phyloP scores from a whole-genome alignment of 805 yeast species.

The Metschnikowia henanensis region DNA sequence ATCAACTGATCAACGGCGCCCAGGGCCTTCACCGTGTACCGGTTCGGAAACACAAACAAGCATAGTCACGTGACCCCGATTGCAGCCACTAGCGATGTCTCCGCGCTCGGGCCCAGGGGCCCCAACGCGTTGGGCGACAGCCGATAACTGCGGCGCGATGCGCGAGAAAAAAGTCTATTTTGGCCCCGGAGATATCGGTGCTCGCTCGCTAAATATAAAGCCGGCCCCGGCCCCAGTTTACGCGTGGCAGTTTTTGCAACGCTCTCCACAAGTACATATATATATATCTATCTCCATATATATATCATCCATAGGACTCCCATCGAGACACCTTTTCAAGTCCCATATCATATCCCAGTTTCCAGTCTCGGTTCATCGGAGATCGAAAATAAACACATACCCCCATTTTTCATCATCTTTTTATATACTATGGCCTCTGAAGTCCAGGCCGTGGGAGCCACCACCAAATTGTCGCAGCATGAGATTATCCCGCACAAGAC shows the following conservation, averaged over 20 bases:
- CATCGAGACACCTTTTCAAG: not conserved
- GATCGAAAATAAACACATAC: too few species aligned
- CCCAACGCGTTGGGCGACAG: not conserved
- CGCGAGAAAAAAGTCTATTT: not conserved
- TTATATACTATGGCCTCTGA: not conserved
- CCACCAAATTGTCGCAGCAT: constrained; percentile 34
- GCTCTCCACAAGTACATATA: not conserved
- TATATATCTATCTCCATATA: too few species aligned
- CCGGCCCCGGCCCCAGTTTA: not conserved
- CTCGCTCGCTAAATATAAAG: constrained; percentile 6
- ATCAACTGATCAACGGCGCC: too few species aligned
- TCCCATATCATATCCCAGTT: too few species aligned
- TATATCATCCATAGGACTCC: too few species aligned
- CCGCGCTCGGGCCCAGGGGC: not conserved
- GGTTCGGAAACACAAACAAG: too few species aligned
- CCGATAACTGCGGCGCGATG: constrained; percentile 16
- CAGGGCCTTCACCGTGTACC: too few species aligned
- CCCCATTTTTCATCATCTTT: too few species aligned
- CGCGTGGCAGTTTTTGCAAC: not conserved
- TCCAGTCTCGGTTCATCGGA: too few species aligned
- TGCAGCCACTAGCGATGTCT: not conserved
- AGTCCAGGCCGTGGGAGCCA: constrained; percentile 17
- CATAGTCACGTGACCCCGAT: not conserved
- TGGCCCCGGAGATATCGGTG: constrained; percentile 15
- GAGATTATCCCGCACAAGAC: constrained; percentile 73